These are phyloP conservation scores for Alternaria gaisen DNA, from an alignment of 2,329 filamentous ascomycete genomes.

Conservation along the genomic window DNA sequence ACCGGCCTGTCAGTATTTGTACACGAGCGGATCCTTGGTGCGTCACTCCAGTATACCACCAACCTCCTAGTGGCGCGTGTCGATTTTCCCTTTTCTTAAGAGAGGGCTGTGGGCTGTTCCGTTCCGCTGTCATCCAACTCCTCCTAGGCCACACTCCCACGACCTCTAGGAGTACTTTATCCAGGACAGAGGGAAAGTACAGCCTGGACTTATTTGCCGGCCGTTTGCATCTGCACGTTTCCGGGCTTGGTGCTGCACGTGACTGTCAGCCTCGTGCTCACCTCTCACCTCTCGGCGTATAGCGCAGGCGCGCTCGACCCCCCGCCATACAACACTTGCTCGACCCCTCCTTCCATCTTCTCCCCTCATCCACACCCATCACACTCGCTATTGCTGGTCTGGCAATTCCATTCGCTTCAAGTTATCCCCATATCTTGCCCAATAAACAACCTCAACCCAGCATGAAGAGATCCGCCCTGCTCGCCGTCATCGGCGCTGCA, in stretches of 20 bases:
- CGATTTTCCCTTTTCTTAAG: conserved; percentile 9
- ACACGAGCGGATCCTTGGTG: conserved; percentile 31
- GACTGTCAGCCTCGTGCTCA: background rate
- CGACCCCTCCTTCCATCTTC: background rate
- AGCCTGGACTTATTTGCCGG: background rate
- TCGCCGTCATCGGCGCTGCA: conserved; percentile 35
- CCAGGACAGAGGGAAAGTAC: background rate
- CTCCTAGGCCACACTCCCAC: background rate
- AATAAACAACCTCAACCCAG: background rate
- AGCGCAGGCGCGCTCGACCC: conserved; percentile 1
- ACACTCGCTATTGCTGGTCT: background rate
- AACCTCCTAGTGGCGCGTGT: conserved; percentile 15
- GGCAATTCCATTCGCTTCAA: background rate
- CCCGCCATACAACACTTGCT: conserved; percentile 1
- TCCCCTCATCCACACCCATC: background rate
- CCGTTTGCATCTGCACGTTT: conserved; percentile 5
- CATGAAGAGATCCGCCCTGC: conserved; percentile 35
- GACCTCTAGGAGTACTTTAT: background rate
- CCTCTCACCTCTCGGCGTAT: background rate
- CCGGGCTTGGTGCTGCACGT: background rate
- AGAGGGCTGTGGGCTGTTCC: conserved; percentile 5
- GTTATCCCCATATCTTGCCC: background rate
- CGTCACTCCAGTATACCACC: conserved; percentile 27
- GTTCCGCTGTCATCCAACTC: background rate
- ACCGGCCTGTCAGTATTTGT: conserved; percentile 37